phyloP scores from a whole-genome alignment of 306 rosid species.

The Fagus sylvatica region DNA sequence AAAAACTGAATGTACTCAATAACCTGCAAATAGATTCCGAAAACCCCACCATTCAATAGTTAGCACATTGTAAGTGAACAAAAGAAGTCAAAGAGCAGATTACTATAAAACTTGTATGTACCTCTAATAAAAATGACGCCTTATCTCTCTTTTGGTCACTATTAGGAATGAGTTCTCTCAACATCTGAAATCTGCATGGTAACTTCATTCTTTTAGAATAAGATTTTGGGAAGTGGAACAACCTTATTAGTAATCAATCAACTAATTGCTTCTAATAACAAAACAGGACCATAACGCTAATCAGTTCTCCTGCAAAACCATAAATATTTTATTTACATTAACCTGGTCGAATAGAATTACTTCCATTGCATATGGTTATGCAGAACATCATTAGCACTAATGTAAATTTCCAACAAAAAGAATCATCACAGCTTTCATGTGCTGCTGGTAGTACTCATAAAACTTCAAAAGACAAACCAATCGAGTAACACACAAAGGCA shows the following conservation, averaged over 20 bases:
- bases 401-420: too few relatives aligned
- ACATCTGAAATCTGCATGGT: constrained; percentile 80
- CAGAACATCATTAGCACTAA: too few relatives aligned
- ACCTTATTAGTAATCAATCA: constrained; percentile 11
- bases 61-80: neutral
- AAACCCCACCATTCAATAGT: neutral
- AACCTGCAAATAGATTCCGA: constrained; percentile 52
- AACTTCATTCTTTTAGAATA: constrained; percentile 16
- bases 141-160: constrained; percentile 98
- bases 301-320: neutral
- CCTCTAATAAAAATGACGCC: constrained; percentile 96
- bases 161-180: constrained; percentile 90
- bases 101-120: constrained; percentile 23
- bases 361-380: neutral
- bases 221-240: neutral
- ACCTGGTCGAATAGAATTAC: neutral
- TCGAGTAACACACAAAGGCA: too few relatives aligned
- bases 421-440: too few relatives aligned
- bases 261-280: neutral
- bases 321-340: neutral
- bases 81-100: neutral
- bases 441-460: too few relatives aligned
- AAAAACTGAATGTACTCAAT: constrained; percentile 88
- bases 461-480: too few relatives aligned
- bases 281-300: neutral